Evolutionary conservation across 257 asterid species (phyloP).

Genomic region (Osmanthus fragrans): DNA sequence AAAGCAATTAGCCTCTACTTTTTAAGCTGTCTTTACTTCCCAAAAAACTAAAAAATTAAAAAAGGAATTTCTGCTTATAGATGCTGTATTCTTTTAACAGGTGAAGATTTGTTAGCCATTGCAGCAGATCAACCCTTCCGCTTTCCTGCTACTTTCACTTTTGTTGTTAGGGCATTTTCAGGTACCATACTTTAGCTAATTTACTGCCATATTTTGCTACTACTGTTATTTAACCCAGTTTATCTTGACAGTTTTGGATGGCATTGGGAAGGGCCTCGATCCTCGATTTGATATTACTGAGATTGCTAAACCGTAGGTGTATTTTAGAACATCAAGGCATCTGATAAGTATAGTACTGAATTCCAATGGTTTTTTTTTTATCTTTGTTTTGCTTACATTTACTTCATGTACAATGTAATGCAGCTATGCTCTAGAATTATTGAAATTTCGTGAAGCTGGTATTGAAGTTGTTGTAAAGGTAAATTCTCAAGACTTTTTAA

Average conservation of each 20-base stretch:
- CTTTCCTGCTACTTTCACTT: slow-evolving; percentile 98
- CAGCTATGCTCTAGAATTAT: slow-evolving; percentile 93
- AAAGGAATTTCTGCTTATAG: slow-evolving; percentile 6
- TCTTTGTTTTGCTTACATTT: slow-evolving; percentile 18
- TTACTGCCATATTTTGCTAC: slow-evolving; percentile 7
- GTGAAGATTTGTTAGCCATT: slow-evolving; percentile 89
- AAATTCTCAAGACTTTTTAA: slow-evolving; percentile 13
- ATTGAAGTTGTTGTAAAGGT: slow-evolving; percentile 82
- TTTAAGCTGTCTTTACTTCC: background rate
- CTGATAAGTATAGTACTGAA: background rate
- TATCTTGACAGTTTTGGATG: slow-evolving; percentile 76
- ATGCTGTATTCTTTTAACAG: slow-evolving; percentile 38
- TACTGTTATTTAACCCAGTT: slow-evolving; percentile 25
- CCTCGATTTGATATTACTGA: slow-evolving; percentile 98
- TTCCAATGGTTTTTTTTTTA: background rate
- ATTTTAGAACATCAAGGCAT: background rate
- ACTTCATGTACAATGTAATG: background rate
- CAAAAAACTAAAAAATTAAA: background rate
- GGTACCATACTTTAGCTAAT: slow-evolving; percentile 39
- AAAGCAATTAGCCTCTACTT: background rate
- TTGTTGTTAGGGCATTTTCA: slow-evolving; percentile 96
- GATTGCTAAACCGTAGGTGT: slow-evolving; percentile 93
- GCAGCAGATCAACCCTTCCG: slow-evolving; percentile 98
- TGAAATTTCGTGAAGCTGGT: slow-evolving; percentile 96
- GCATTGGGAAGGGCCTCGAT: slow-evolving; percentile 98